Conservation (phyloP, 805 yeast genomes). For the Cyberlindnera americana region DNA sequence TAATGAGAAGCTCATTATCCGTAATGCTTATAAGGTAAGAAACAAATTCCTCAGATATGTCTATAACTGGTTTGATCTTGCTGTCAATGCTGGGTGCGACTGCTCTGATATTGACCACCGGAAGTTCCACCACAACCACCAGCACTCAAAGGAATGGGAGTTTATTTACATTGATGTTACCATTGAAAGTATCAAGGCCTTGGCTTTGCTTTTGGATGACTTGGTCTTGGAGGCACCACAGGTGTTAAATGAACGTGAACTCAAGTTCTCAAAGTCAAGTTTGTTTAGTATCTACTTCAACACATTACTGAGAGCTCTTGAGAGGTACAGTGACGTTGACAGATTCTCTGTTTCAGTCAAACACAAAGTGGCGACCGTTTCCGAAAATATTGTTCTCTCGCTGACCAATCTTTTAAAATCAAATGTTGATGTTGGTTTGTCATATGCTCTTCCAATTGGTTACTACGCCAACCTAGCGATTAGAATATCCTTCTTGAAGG, state of each 20-base stretch:
- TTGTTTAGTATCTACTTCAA: slow-evolving; percentile 70
- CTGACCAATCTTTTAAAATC: slow-evolving; percentile 67
- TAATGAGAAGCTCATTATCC: slow-evolving; percentile 32
- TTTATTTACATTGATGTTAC: slow-evolving; percentile 57
- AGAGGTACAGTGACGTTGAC: slow-evolving; percentile 34
- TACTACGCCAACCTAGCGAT: slow-evolving; percentile 64
- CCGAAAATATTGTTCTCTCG: slow-evolving; percentile 61
- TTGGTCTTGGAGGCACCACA: slow-evolving; percentile 58
- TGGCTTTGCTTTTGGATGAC: slow-evolving; percentile 52
- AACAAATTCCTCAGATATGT: slow-evolving; percentile 44
- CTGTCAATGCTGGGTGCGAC: slow-evolving; percentile 40
- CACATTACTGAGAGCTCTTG: slow-evolving; percentile 45
- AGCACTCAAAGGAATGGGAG: slow-evolving; percentile 39
- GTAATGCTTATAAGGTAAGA: slow-evolving; percentile 45
- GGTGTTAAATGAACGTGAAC: slow-evolving; percentile 49
- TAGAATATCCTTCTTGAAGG: slow-evolving; percentile 70
- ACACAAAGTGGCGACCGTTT: slow-evolving; percentile 54
- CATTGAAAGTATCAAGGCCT: slow-evolving; percentile 56
- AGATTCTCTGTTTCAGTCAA: slow-evolving; percentile 35
- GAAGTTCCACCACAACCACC: slow-evolving; percentile 2
- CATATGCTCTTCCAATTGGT: slow-evolving; percentile 73
- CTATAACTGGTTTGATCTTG: slow-evolving; percentile 52
- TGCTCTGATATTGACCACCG: slow-evolving; percentile 8
- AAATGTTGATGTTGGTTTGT: slow-evolving; percentile 74
- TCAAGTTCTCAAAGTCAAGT: slow-evolving; percentile 52